Conservation (phyloP, 73 alveolate species). For the Paramecium bursaria region DNA sequence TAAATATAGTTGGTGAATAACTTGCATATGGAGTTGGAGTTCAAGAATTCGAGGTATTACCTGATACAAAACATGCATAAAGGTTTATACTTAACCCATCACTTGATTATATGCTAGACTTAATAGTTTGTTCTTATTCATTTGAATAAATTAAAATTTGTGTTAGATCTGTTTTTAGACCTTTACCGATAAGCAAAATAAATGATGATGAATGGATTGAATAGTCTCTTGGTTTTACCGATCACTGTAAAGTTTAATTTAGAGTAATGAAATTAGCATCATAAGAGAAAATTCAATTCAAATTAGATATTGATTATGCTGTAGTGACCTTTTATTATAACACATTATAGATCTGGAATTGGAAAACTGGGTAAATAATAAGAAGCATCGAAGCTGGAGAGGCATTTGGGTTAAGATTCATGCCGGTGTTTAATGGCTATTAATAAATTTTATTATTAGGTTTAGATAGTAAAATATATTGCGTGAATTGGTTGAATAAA, state of each 20-base stretch:
- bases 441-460: neutral
- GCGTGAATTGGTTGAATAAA: conserved; percentile 26
- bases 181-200: conserved; percentile 1
- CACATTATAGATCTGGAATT: conserved; percentile 12
- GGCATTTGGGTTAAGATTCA: conserved; percentile 12
- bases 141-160: neutral
- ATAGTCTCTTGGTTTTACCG: neutral
- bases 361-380: conserved; percentile 32
- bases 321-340: conserved; percentile 39
- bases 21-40: conserved; percentile 34
- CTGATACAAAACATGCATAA: conserved; percentile 44
- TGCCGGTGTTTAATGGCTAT: neutral
- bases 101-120: conserved; percentile 15
- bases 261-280: neutral
- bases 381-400: conserved; percentile 26
- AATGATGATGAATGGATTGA: conserved; percentile 46
- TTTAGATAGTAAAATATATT: conserved; percentile 36
- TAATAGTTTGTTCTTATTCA: conserved; percentile 36
- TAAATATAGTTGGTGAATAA: neutral
- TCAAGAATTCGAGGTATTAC: neutral
- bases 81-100: conserved; percentile 1
- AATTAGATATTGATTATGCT: conserved; percentile 30
- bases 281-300: neutral
- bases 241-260: conserved; percentile 41
- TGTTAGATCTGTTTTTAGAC: conserved; percentile 19